These are phyloP conservation scores for Pichia norvegensis DNA, from an alignment of 1,139 yeast species.

Conservation along the genomic window DNA sequence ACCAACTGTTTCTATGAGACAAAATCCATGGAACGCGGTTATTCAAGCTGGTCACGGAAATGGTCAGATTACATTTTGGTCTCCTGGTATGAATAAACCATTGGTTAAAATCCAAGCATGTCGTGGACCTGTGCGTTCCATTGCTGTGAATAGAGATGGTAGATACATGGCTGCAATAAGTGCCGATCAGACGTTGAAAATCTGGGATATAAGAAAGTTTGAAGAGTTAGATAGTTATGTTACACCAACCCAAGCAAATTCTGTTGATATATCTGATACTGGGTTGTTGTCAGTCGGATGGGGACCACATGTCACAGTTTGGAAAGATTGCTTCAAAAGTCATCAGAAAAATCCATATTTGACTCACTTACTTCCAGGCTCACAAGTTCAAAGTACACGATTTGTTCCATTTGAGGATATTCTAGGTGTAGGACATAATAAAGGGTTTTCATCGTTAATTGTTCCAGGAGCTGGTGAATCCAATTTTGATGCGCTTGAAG, in stretches of 20 bases:
- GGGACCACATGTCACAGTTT: conserved; percentile 89
- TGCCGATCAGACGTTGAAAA: conserved; percentile 72
- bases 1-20: conserved; percentile 80
- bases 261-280: conserved; percentile 75
- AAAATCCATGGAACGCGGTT: conserved; percentile 93
- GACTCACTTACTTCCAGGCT: conserved; percentile 81
- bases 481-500: conserved; percentile 87
- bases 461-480: conserved; percentile 99
- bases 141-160: conserved; percentile 90
- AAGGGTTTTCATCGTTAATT: conserved; percentile 72
- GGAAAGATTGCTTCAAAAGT: conserved; percentile 68
- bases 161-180: conserved; percentile 92
- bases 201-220: conserved; percentile 91
- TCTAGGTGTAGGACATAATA: conserved; percentile 76
- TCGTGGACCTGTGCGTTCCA: conserved; percentile 79
- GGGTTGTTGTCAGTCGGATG: conserved; percentile 85
- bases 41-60: conserved; percentile 90
- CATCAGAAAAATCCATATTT: conserved; percentile 77
- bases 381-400: conserved; percentile 55
- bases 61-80: conserved; percentile 91
- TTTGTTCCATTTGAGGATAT: conserved; percentile 96
- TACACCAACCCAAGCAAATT: conserved; percentile 81
- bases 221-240: conserved; percentile 63
- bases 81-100: conserved; percentile 84
- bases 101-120: conserved; percentile 73